These are phyloP conservation scores for Persicaria maculosa DNA, from an alignment of 148 eudicot species.

Conservation along the genomic window DNA sequence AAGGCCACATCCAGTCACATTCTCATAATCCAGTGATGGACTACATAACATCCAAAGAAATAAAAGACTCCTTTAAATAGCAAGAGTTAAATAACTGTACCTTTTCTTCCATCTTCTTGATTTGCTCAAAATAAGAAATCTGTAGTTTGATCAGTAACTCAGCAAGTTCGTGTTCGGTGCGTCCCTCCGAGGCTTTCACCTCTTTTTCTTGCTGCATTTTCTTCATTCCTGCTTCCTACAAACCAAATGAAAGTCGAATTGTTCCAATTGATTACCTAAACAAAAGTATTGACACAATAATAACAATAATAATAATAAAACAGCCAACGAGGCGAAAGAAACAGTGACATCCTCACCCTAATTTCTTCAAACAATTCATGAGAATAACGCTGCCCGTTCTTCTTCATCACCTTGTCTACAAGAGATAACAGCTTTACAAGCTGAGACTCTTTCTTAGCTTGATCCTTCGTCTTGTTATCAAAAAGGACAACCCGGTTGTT, in stretches of 20 bases:
- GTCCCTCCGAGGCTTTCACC: too few relatives aligned
- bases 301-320: background rate
- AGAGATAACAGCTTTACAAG: conserved; percentile 44
- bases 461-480: conserved; percentile 61
- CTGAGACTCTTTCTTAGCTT: conserved; percentile 32
- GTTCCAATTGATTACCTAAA: background rate
- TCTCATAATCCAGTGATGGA: too few relatives aligned
- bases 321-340: background rate
- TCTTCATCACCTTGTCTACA: conserved; percentile 43
- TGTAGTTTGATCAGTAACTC: too few relatives aligned
- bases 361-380: conserved; percentile 50
- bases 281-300: background rate
- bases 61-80: too few relatives aligned
- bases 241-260: background rate
- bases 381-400: conserved; percentile 56
- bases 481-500: conserved; percentile 60
- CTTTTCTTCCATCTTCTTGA: conserved; percentile 64
- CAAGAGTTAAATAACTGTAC: conserved; percentile 20
- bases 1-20: too few relatives aligned
- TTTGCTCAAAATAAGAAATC: conserved; percentile 25
- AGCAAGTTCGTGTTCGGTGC: too few relatives aligned
- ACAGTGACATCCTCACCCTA: conserved; percentile 33
- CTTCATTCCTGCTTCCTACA: background rate
- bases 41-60: too few relatives aligned
- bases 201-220: too few relatives aligned